Base-by-base conservation (phyloP, 345 rosid genomes). In the Passiflora organensis region DNA sequence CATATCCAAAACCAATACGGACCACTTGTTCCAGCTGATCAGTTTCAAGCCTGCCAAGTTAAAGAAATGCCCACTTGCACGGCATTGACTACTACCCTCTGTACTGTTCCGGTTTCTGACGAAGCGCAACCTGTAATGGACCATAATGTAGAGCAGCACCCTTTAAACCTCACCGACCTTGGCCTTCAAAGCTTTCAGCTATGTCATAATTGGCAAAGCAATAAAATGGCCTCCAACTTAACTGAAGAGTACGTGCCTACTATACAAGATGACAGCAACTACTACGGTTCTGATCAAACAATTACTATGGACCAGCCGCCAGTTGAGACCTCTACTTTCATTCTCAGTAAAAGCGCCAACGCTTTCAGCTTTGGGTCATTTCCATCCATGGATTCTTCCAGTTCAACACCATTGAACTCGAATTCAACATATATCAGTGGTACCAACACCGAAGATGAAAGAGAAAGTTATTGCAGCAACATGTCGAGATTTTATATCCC, bases 401-500 rank as follows among this genome's bases (percentile, higher is more conserved):
- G 95, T 55, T 81, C 95, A 15, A 68, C 82, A 16, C 72, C 80
- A 14, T 48, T 85, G 79, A 77, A 76, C 61, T 85, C 95, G 10
- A 74, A 73, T 43, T 78, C 96, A 6, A 78, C 84, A 1, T 76
- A 74, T 41, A 59, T 80, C 67, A 79, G 80, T 43, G 13, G 52
- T 10, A 63, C 38, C 50, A 56, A 77, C 75, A 76, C 78, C 25
- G 91, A 85, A 62, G 97, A 87, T 41, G 97, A 83, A 61, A 76
- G 77, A 63, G 96, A 85, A 51, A 91, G 91, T 68, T 76, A 78
- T 46, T 79, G 86, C 68, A 85, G 93, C 72, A 62, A 72, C 50
- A 44, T 79, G 53, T 63, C 78, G 55, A 78, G 74, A 76, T 81
- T 84, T 57, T 85, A 82, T 64, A 63, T 85, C 61, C 69, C 82